These are phyloP conservation scores for Cyamopsis tetragonoloba DNA, from an alignment of 306 rosid species.

Conservation along the genomic window DNA sequence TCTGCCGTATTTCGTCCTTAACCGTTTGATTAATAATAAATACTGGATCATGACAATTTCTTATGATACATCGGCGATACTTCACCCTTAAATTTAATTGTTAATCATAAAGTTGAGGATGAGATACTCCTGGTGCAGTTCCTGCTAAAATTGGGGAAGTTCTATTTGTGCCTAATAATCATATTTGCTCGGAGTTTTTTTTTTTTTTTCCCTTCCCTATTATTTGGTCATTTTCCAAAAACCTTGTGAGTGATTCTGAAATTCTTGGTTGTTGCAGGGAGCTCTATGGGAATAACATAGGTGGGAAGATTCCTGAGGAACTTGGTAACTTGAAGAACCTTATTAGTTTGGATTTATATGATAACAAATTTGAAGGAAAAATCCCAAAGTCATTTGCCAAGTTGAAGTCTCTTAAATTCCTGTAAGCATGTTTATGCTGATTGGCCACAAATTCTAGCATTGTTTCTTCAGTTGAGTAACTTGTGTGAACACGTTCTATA, in stretches of 20 bases:
- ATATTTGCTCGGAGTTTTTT: not conserved
- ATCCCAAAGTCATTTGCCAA: slow-evolving; percentile 67
- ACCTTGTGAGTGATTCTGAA: not conserved
- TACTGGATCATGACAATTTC: no score
- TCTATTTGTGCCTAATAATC: not conserved
- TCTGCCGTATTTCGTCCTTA: no score
- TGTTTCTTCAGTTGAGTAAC: not conserved
- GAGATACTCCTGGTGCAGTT: no score
- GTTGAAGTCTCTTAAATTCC: slow-evolving; percentile 68
- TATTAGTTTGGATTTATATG: slow-evolving; percentile 70
- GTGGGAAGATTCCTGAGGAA: slow-evolving; percentile 61
- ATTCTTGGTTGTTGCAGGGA: slow-evolving; percentile 52
- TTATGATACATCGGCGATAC: no score
- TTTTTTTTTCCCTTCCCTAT: not conserved
- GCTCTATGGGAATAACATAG: slow-evolving; percentile 53
- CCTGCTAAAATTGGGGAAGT: no score
- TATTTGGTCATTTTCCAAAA: not conserved
- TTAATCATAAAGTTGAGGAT: no score
- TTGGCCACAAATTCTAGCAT: not conserved
- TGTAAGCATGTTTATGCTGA: slow-evolving; percentile 46
- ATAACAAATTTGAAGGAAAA: slow-evolving; percentile 58
- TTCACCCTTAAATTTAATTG: no score
- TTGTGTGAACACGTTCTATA: not conserved
- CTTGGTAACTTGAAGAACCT: slow-evolving; percentile 58
- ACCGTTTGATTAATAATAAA: no score